A percentile compares a stretch with the other conserved stretches of the same genome.
Evolutionary conservation across 169 alveolate genomes (phyloP).

Genomic region (Eimeria acervulina): DNA sequence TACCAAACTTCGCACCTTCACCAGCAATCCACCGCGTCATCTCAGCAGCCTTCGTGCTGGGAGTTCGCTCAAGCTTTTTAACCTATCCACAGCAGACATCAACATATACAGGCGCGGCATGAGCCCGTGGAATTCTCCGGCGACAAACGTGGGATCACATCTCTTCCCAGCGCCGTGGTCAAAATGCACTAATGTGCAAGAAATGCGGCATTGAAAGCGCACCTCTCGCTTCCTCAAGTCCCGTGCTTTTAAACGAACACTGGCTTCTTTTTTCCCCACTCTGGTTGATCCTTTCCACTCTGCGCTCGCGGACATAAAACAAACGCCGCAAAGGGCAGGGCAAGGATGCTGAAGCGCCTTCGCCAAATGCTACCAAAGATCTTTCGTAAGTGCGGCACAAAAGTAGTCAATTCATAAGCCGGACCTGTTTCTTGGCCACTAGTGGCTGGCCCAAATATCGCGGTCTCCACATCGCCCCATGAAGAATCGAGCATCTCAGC

Average conservation of each 20-base stretch:
- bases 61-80: background rate
- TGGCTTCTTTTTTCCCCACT: background rate
- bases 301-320: background rate
- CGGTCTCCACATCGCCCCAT: background rate
- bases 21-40: background rate
- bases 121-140: background rate
- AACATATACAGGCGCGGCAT: background rate
- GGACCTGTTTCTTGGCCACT: background rate
- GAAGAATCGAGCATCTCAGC: background rate
- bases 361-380: background rate
- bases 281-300: background rate
- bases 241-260: background rate
- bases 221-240: background rate
- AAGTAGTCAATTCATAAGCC: background rate
- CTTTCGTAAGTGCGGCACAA: background rate
- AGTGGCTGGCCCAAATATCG: background rate
- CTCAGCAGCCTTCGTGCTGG: background rate
- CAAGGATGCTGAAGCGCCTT: background rate
- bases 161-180: background rate
- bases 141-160: background rate
- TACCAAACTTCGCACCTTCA: background rate
- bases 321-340: background rate
- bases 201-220: background rate
- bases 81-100: background rate
- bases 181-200: background rate